Base-by-base conservation (phyloP, 208 protist species). In the Trypanosoma lewisi region DNA sequence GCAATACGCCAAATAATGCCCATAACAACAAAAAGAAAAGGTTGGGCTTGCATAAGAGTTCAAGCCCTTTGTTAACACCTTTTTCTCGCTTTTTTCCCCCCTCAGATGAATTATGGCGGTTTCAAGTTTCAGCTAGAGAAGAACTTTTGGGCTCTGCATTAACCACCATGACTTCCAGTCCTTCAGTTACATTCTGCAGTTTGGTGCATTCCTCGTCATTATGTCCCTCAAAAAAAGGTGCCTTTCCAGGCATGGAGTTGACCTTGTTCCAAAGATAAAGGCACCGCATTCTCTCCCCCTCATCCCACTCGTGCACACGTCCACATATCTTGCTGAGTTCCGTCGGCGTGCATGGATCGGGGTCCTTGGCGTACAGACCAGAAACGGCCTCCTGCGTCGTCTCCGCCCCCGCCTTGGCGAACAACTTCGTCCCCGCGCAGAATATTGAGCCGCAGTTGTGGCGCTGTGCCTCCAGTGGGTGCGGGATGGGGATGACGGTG, bases 231-330 rank as follows among this genome's bases (percentile, higher is more conserved):
- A 27, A 17, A n/a, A 39, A 2, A 41, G 17, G 0, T 9, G 37
- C 14, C 16, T 30, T 2, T 4, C 3, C 17, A 59, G 31, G 30
- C 17, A 17, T 31, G 9, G 33, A 50, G 12, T 9, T 45, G 0
- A 19, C 19, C 0, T 5, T 9, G 8, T 30, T 47, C n/a, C 12
- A 47, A 1, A 59, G 4, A 31, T 45, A 34, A 31, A 52, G 42
- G 25, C 27, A 53, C 17, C 77, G 75, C 42, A 57, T 50, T 17
- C 54, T 58, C 65, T 84, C 82, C 7, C 82, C 82, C 49, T 85
- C 82, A 47, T 89, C 63, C 79, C 82, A 89, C 33, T 34, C 27
- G 21, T 80, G 56, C 12, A 77, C 83, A 42, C 45, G 37, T 25
- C 59, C 59, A 42, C 63, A 45, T 7, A 85, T 55, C 52, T 58